phyloP scores from a whole-genome alignment of 177 flowering plant genomes.

The Vitis hybrid region DNA sequence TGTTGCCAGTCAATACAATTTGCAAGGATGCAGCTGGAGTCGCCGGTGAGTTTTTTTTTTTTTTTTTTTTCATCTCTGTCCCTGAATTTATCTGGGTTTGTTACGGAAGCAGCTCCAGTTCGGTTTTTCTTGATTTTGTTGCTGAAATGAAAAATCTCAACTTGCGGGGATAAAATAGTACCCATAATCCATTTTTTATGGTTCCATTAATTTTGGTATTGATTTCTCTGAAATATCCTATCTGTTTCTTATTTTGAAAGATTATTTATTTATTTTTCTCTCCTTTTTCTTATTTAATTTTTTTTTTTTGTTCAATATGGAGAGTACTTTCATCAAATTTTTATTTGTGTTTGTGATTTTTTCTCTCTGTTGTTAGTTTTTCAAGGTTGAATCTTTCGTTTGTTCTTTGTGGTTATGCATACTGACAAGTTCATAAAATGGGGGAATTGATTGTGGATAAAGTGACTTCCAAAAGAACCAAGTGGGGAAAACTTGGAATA shows the following conservation, averaged over 20 bases:
- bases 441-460: too few relatives aligned
- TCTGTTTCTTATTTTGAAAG: too few relatives aligned
- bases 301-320: neutral
- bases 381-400: neutral
- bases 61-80: neutral
- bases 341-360: neutral
- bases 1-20: conserved; percentile 18
- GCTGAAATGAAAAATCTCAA: too few relatives aligned
- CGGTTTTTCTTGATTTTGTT: neutral
- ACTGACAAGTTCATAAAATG: too few relatives aligned
- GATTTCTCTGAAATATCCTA: too few relatives aligned
- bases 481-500: too few relatives aligned
- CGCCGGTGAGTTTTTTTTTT: conserved; percentile 39
- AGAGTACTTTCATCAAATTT: neutral
- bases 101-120: neutral
- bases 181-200: neutral
- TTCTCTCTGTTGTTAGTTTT: neutral
- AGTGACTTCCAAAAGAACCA: too few relatives aligned
- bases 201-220: too few relatives aligned
- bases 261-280: too few relatives aligned
- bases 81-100: neutral
- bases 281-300: neutral
- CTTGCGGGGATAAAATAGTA: neutral
- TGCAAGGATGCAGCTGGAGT: conserved; percentile 76
- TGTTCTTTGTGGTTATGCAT: neutral